Conservation (phyloP, 2,329 filamentous ascomycete genomes). For the Penicillium thymicola region DNA sequence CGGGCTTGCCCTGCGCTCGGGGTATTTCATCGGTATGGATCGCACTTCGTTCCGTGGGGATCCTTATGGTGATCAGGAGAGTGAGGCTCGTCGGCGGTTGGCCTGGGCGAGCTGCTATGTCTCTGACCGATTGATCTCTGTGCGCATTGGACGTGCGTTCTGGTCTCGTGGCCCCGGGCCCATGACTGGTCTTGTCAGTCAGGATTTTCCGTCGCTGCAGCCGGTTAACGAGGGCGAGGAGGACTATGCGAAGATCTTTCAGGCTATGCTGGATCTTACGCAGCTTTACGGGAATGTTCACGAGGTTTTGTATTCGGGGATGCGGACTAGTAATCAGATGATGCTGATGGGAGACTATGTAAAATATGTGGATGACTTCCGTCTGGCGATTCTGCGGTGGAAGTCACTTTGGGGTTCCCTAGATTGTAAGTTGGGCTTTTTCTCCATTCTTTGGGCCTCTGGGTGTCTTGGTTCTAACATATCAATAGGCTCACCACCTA, state of each 20-base stretch:
- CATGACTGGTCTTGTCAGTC: slow-evolving; percentile 60
- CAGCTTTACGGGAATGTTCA: slow-evolving; percentile 72
- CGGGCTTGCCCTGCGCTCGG: slow-evolving; percentile 65
- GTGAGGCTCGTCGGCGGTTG: slow-evolving; percentile 61
- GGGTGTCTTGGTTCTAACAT: slow-evolving; percentile 9
- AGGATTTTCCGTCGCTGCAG: slow-evolving; percentile 66
- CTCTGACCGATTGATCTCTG: slow-evolving; percentile 66
- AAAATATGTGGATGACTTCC: slow-evolving; percentile 72
- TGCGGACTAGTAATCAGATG: slow-evolving; percentile 65
- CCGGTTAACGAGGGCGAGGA: slow-evolving; percentile 59
- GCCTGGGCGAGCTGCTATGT: slow-evolving; percentile 69
- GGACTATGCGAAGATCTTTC: slow-evolving; percentile 66
- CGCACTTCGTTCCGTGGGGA: slow-evolving; percentile 64
- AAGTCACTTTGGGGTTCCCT: slow-evolving; percentile 67
- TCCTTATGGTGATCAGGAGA: slow-evolving; percentile 56
- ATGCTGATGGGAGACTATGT: slow-evolving; percentile 71
- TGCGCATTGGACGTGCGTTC: slow-evolving; percentile 68
- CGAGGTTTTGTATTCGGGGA: slow-evolving; percentile 69
- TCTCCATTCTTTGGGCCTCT: not conserved
- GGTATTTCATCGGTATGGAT: slow-evolving; percentile 68
- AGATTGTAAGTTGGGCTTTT: slow-evolving; percentile 49
- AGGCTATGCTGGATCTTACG: slow-evolving; percentile 68
- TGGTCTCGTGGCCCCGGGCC: slow-evolving; percentile 70
- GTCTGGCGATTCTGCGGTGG: slow-evolving; percentile 66
- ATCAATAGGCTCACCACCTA: slow-evolving; percentile 55